These are phyloP conservation scores for Neurospora sp. DNA, from an alignment of 495 filamentous ascomycete species.

Conservation along the genomic window DNA sequence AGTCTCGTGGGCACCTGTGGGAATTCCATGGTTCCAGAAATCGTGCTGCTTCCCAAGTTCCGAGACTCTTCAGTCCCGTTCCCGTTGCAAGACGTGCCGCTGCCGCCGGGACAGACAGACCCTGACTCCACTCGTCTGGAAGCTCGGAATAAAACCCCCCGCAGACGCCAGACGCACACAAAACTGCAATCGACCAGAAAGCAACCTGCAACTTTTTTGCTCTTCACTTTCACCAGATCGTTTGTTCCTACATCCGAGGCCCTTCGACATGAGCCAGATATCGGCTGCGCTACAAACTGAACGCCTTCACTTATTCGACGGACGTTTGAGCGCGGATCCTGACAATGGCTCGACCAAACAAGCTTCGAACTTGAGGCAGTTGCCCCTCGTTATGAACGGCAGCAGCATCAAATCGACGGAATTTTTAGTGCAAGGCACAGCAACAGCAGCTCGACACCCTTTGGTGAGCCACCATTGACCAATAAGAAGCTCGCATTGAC, in stretches of 20 bases:
- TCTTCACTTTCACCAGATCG: not conserved
- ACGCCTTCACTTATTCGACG: not conserved
- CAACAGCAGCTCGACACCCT: too few relatives aligned
- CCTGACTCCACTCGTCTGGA: not conserved
- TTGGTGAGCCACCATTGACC: constrained; percentile 1
- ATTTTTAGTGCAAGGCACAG: not conserved
- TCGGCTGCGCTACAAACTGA: not conserved
- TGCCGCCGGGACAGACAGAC: not conserved
- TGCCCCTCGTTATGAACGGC: not conserved
- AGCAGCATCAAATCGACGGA: not conserved
- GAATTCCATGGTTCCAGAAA: not conserved
- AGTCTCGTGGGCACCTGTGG: not conserved
- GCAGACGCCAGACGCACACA: not conserved
- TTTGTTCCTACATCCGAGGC: not conserved
- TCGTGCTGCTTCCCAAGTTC: not conserved
- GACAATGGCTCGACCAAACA: not conserved
- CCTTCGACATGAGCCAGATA: not conserved
- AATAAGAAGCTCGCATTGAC: not conserved
- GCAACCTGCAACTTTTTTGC: not conserved
- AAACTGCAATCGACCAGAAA: not conserved
- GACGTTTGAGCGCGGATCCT: not conserved
- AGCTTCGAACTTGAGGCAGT: not conserved
- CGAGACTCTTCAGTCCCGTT: not conserved
- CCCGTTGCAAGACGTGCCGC: not conserved
- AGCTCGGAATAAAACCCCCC: not conserved